A percentile compares a stretch with the other conserved stretches of the same genome.
Evolutionary conservation across 2,329 filamentous ascomycete species (phyloP).

Genomic region (Monosporascus sp.): DNA sequence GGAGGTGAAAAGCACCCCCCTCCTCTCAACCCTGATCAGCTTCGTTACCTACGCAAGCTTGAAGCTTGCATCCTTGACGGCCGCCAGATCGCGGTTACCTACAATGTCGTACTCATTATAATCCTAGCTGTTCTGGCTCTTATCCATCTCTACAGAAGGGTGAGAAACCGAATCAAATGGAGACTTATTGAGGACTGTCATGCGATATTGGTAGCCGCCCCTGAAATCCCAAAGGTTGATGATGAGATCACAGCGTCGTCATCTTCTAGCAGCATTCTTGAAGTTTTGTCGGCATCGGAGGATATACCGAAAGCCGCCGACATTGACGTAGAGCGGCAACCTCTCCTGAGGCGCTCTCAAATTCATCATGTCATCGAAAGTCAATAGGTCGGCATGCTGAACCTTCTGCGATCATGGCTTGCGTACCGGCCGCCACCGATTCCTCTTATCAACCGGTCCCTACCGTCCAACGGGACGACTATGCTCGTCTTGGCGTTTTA

Average conservation of each 20-base stretch:
- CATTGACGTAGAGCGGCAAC: constrained; percentile 30
- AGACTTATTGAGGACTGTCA: constrained; percentile 12
- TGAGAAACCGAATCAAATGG: constrained; percentile 19
- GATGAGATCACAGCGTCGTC: constrained; percentile 17
- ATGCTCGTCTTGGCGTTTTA: constrained; percentile 47
- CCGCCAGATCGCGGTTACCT: constrained; percentile 26
- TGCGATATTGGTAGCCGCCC: background rate
- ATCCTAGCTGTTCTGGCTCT: constrained; percentile 24
- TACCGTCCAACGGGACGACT: constrained; percentile 53
- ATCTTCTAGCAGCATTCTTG: constrained; percentile 30
- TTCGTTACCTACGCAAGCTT: constrained; percentile 29
- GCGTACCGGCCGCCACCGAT: constrained; percentile 54
- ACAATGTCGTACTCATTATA: constrained; percentile 29
- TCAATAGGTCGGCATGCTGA: background rate
- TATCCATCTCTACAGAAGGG: constrained; percentile 18
- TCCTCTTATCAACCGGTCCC: constrained; percentile 49
- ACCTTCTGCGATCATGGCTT: constrained; percentile 26
- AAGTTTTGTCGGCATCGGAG: constrained; percentile 20
- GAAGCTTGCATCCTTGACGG: constrained; percentile 28
- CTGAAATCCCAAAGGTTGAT: constrained; percentile 6
- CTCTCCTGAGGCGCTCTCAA: constrained; percentile 21
- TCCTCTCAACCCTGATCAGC: constrained; percentile 26
- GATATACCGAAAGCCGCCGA: constrained; percentile 16
- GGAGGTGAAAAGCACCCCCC: constrained; percentile 3
- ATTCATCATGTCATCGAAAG: background rate